Evolutionary conservation across 1,284 basidiomycete species (phyloP).

Genomic region (Cutaneotrichosporon dermatis): DNA sequence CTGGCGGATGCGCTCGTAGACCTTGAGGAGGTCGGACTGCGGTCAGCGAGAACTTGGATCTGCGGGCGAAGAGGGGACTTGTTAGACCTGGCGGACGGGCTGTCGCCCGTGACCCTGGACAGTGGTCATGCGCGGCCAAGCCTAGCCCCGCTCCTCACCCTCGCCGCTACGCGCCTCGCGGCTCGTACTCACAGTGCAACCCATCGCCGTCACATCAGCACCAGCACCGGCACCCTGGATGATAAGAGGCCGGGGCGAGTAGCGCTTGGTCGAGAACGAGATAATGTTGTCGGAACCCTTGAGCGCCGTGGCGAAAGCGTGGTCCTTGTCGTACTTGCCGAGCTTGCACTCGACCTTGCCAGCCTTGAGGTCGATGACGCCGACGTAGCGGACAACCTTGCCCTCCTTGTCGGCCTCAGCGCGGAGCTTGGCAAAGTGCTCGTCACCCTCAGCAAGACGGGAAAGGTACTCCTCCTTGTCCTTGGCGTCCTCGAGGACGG

Average conservation of each 20-base stretch:
- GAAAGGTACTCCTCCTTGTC: slow-evolving; percentile 77
- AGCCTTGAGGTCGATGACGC: slow-evolving; percentile 77
- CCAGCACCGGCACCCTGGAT: slow-evolving; percentile 95
- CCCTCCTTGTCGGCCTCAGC: slow-evolving; percentile 70
- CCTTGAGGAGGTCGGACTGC: slow-evolving; percentile 48
- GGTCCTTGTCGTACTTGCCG: slow-evolving; percentile 80
- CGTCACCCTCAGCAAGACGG: slow-evolving; percentile 78
- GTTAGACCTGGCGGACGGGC: no score
- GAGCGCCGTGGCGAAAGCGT: slow-evolving; percentile 91
- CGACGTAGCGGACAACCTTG: slow-evolving; percentile 86
- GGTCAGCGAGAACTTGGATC: no score
- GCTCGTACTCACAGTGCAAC: slow-evolving; percentile 56
- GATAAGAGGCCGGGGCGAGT: slow-evolving; percentile 76
- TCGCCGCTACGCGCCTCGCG: neutral
- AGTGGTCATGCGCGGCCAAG: no score
- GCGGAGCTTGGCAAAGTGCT: slow-evolving; percentile 69
- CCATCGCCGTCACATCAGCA: slow-evolving; percentile 97
- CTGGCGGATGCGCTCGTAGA: slow-evolving; percentile 41
- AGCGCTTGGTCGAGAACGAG: slow-evolving; percentile 90
- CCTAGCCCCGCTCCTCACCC: neutral
- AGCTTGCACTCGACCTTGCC: slow-evolving; percentile 78
- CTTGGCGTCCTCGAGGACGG: slow-evolving; percentile 61
- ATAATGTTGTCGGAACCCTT: slow-evolving; percentile 97
- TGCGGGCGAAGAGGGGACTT: no score
- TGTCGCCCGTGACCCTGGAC: no score